phyloP scores from a whole-genome alignment of 2,329 filamentous ascomycete genomes.

The Hypoxylon sp. region DNA sequence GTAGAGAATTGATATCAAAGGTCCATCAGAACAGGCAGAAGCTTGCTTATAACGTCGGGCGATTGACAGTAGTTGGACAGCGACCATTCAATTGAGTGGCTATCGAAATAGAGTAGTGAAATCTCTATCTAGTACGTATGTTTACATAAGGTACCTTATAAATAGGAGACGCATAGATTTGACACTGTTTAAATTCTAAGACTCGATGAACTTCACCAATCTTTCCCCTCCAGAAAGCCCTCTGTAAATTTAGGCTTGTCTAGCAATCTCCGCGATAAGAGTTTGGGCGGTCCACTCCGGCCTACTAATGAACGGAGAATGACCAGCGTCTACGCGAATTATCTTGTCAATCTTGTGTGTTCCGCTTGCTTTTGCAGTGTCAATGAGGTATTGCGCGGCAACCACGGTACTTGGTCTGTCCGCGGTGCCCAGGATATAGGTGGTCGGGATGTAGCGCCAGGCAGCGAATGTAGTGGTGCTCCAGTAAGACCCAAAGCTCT shows the following conservation, averaged over 20 bases:
- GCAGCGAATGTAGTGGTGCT: slow-evolving; percentile 46
- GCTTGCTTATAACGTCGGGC: slow-evolving; percentile 29
- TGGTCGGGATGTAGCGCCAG: slow-evolving; percentile 48
- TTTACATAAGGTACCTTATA: not conserved
- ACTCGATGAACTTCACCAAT: not conserved
- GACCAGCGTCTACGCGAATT: slow-evolving; percentile 44
- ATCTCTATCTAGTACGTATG: not conserved
- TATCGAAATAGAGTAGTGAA: not conserved
- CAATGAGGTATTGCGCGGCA: slow-evolving; percentile 39
- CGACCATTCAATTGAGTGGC: slow-evolving; percentile 18
- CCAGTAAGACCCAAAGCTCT: slow-evolving; percentile 48
- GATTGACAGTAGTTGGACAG: slow-evolving; percentile 30
- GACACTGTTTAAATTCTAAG: not conserved
- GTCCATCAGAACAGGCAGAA: slow-evolving; percentile 27
- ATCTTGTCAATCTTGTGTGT: slow-evolving; percentile 44
- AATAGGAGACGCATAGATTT: not conserved
- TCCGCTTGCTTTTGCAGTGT: slow-evolving; percentile 40
- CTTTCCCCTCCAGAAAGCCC: too few species aligned
- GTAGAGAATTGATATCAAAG: slow-evolving; percentile 23
- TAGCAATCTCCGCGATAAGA: slow-evolving; percentile 35
- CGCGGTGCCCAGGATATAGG: slow-evolving; percentile 42
- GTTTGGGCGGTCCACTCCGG: slow-evolving; percentile 43
- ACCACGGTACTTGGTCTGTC: slow-evolving; percentile 38
- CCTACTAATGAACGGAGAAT: slow-evolving; percentile 48
- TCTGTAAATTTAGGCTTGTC: not conserved